Conservation (phyloP, 306 rosid genomes). For the Gastrolobium villosum region DNA sequence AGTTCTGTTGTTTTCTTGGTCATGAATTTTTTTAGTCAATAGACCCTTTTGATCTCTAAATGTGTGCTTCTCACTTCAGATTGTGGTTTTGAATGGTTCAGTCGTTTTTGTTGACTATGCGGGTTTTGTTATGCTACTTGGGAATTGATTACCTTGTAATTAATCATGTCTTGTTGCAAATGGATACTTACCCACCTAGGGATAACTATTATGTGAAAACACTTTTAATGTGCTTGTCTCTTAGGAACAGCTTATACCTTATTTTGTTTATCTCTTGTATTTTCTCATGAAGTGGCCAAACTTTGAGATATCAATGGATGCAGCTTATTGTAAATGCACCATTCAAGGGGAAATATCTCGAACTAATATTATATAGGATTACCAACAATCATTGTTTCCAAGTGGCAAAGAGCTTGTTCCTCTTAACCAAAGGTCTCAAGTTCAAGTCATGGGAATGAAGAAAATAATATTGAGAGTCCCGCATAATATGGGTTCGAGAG, state of each 20-base stretch:
- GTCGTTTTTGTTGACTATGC: background rate
- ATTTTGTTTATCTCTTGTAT: background rate
- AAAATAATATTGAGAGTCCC: no score
- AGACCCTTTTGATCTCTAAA: slow-evolving; percentile 5
- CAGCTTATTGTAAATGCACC: background rate
- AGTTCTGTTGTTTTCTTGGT: slow-evolving; percentile 1
- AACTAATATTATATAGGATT: background rate
- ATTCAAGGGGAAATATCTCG: slow-evolving; percentile 3
- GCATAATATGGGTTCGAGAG: no score
- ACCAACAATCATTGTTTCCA: no score
- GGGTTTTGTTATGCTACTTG: background rate
- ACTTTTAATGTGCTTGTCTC: background rate
- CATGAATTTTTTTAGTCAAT: background rate
- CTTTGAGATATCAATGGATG: slow-evolving; percentile 16
- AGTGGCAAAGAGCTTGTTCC: no score
- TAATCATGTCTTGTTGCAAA: background rate
- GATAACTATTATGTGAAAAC: background rate
- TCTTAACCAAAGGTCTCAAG: no score
- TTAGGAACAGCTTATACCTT: background rate
- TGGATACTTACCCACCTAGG: background rate
- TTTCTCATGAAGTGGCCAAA: background rate
- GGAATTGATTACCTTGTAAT: slow-evolving; percentile 1
- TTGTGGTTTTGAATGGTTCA: slow-evolving; percentile 2
- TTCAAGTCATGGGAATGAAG: no score
- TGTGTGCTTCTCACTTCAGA: background rate